These are phyloP conservation scores for Lachancea lanzarotensis DNA, from an alignment of 805 yeast species.

Conservation along the genomic window DNA sequence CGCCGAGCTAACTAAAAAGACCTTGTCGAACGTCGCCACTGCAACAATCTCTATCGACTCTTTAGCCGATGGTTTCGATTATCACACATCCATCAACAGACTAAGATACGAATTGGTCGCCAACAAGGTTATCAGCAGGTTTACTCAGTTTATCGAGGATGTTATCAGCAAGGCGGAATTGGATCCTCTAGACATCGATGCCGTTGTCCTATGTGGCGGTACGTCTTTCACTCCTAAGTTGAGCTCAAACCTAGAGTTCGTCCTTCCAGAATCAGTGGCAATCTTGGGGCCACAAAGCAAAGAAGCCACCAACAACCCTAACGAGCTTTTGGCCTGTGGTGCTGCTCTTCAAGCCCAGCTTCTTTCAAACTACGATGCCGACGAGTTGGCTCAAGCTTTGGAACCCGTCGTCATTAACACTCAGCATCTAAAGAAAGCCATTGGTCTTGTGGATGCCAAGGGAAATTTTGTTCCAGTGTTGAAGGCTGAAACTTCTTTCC, in stretches of 20 bases:
- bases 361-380: constrained; percentile 76
- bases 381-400: constrained; percentile 70
- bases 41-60: constrained; percentile 93
- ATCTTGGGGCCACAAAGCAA: constrained; percentile 73
- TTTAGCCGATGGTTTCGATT: constrained; percentile 88
- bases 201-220: constrained; percentile 91
- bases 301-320: constrained; percentile 76
- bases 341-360: constrained; percentile 93
- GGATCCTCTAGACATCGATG: constrained; percentile 81
- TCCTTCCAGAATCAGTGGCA: constrained; percentile 69
- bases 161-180: constrained; percentile 76
- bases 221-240: constrained; percentile 88
- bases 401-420: constrained; percentile 79
- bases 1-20: constrained; percentile 78
- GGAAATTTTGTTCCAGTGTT: constrained; percentile 70
- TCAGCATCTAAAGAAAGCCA: constrained; percentile 74
- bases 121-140: constrained; percentile 67
- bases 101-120: constrained; percentile 86
- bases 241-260: constrained; percentile 59
- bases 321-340: constrained; percentile 87
- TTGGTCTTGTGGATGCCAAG: constrained; percentile 73
- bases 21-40: constrained; percentile 80
- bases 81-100: constrained; percentile 88
- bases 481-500: constrained; percentile 81
- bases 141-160: constrained; percentile 68